These are phyloP conservation scores for Berberis vulgaris DNA, from an alignment of 164 flowering plant genomes.

Conservation along the genomic window DNA sequence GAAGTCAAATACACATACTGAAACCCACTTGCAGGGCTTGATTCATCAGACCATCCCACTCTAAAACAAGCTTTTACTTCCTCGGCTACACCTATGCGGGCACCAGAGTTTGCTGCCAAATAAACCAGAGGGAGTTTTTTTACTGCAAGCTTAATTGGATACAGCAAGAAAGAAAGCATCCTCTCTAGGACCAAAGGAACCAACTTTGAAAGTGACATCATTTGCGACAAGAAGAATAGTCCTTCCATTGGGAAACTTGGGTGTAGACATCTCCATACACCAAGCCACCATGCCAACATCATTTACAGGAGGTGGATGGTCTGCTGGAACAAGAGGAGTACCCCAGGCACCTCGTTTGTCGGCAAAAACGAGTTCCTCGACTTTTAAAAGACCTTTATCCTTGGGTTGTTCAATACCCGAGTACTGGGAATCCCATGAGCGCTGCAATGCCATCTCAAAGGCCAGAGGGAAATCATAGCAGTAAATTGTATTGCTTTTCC, in stretches of 20 bases:
- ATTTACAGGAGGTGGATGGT: slow-evolving; percentile 67
- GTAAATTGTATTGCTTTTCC: slow-evolving; percentile 87
- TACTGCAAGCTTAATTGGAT: slow-evolving; percentile 85
- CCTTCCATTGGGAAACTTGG: slow-evolving; percentile 88
- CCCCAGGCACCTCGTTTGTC: slow-evolving; percentile 77
- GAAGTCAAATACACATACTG: slow-evolving; percentile 85
- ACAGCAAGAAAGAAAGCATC: too few relatives aligned
- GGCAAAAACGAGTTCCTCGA: slow-evolving; percentile 22
- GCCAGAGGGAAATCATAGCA: slow-evolving; percentile 99
- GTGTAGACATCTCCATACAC: slow-evolving; percentile 46
- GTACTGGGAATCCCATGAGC: slow-evolving; percentile 22
- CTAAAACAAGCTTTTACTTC: too few relatives aligned
- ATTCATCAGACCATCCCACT: too few relatives aligned
- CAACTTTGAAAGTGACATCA: too few relatives aligned
- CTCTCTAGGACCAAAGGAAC: slow-evolving; percentile 97
- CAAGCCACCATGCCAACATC: slow-evolving; percentile 83
- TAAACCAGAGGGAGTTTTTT: slow-evolving; percentile 84
- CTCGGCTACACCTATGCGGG: too few relatives aligned
- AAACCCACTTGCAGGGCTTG: slow-evolving; percentile 81
- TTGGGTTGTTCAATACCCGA: slow-evolving; percentile 31
- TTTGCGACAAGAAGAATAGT: slow-evolving; percentile 67
- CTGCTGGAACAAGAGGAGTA: slow-evolving; percentile 60
- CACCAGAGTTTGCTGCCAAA: too few relatives aligned
- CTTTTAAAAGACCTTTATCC: slow-evolving; percentile 41
- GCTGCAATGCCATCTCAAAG: slow-evolving; percentile 53